Evolutionary conservation across 1,139 yeast genomes (phyloP), one percentile per base, ranked within the genome.

Genomic region (Pichia norvegensis): DNA sequence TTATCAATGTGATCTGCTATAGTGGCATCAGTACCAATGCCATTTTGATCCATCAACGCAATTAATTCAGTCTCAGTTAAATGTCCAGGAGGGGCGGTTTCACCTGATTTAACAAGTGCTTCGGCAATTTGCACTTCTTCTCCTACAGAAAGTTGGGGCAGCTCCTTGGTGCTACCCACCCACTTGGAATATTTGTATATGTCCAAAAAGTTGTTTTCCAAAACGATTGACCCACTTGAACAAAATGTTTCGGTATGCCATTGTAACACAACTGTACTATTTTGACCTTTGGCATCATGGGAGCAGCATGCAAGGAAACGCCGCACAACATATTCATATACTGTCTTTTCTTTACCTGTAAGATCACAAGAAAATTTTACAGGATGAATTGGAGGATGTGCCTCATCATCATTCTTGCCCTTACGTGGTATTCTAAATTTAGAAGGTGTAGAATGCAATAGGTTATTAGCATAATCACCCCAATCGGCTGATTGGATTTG

Each of bases 341-440:
- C 92, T 52, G 76, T 80, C 57, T 75, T 75, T 53, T 85, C 85
- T 41, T 73, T 76, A 1, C 70, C 67, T 0, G 74, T 74, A 52
- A 84, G 82, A 39, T 73, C 76, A 1, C 69, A 67, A 3, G 68
- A 67, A 16, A 67, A 74, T 37, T 74, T 71, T 16, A 92, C 82
- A 0, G 99, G 99, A 61, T 94, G 97, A 49, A 94, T 94, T 0
- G 99, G 97, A 3, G 98, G 98, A 73, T 94, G 99, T 20, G 98
- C 97, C 59, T 87, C 82, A 67, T 94, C 99, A 59, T 90, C 87
- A 57, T 85, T 82, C 20, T 69, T 72, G 1, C 99, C 99, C 36
- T 71, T 71, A 43, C 98, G 67, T 0, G 99, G 98, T 2, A 63
- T 59, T 19, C 72, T 61, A 56, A 74, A 84, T 23, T 46, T 47